Percentiles rank a stretch among this genome's conserved stretches.
These are phyloP conservation scores for Daldinia eschscholtzii DNA, from an alignment of 2,329 filamentous ascomycete species.

Conservation along the genomic window DNA sequence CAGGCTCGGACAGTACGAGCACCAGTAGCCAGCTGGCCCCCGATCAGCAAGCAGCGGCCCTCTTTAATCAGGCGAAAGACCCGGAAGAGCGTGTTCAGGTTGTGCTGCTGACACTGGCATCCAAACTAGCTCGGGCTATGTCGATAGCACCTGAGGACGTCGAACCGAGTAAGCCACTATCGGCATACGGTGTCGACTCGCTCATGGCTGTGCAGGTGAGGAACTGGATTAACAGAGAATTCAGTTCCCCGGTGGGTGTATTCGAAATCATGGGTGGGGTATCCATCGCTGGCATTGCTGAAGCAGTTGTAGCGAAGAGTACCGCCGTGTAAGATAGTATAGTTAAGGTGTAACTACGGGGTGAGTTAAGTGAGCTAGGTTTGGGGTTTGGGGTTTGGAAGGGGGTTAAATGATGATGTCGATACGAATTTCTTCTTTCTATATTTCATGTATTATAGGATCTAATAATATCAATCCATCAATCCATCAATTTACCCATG, in stretches of 20 bases:
- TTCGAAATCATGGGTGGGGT: conserved; percentile 20
- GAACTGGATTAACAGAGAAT: conserved; percentile 28
- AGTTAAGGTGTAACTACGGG: too few species aligned
- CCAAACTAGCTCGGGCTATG: conserved; percentile 21
- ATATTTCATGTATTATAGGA: conserved; percentile 5
- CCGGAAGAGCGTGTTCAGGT: conserved; percentile 8
- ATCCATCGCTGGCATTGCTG: conserved; percentile 11
- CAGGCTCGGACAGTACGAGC: not conserved
- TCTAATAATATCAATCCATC: not conserved
- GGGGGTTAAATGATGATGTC: not conserved
- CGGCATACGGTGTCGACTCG: conserved; percentile 26
- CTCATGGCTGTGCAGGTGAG: conserved; percentile 26
- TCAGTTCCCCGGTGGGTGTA: conserved; percentile 13
- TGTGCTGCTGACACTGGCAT: conserved; percentile 9
- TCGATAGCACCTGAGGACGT: conserved; percentile 16
- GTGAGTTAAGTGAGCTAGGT: not conserved
- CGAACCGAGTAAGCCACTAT: conserved; percentile 4
- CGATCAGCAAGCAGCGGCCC: conserved; percentile 6
- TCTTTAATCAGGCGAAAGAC: conserved; percentile 10
- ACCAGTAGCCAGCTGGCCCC: not conserved
- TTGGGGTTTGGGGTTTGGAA: conserved; percentile 1
- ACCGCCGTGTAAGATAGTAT: not conserved
- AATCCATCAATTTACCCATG: not conserved
- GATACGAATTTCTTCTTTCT: not conserved
- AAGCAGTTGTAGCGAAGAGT: conserved; percentile 10